Evolutionary conservation across 768 basidiomycete genomes (phyloP).

Genomic region (Hebeloma cylindrosporum): DNA sequence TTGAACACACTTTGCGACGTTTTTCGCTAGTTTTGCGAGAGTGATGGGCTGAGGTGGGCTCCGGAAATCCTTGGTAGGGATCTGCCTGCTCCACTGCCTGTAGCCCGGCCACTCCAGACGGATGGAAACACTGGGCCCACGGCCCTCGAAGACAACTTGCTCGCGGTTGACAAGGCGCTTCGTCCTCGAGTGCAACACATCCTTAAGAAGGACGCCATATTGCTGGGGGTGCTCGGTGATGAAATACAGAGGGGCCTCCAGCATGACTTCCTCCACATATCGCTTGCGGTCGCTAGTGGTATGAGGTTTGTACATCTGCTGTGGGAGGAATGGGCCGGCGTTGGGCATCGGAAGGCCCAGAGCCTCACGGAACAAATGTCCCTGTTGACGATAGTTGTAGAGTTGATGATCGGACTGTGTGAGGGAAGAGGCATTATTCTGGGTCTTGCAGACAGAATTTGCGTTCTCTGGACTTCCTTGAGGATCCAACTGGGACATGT

Average conservation of each 20-base stretch:
- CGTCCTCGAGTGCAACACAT: constrained; percentile 63
- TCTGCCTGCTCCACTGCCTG: constrained; percentile 74
- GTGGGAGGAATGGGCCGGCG: constrained; percentile 60
- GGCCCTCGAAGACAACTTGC: constrained; percentile 64
- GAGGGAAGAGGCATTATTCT: constrained; percentile 4
- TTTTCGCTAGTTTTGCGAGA: constrained; percentile 72
- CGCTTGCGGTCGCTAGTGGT: constrained; percentile 75
- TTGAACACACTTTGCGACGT: constrained; percentile 73
- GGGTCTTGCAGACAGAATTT: constrained; percentile 9
- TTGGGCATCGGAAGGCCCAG: constrained; percentile 34
- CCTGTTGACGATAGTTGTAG: constrained; percentile 46
- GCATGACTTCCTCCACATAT: constrained; percentile 68
- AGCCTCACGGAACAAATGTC: constrained; percentile 44
- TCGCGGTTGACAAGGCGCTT: constrained; percentile 57
- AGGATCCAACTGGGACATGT: constrained; percentile 14
- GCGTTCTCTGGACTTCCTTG: constrained; percentile 9
- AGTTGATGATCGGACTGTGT: constrained; percentile 26
- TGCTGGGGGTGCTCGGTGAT: constrained; percentile 50
- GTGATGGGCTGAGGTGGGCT: constrained; percentile 80
- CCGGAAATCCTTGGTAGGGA: constrained; percentile 79
- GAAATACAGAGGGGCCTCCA: constrained; percentile 68
- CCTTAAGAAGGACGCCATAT: constrained; percentile 61
- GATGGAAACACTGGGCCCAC: constrained; percentile 80
- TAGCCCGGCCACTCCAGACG: constrained; percentile 86
- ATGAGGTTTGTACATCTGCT: constrained; percentile 72